Percentiles rank a stretch among this genome's conserved stretches.
Evolutionary conservation across 2,329 filamentous ascomycete species (phyloP).

Genomic region (Fusarium xylarioides): DNA sequence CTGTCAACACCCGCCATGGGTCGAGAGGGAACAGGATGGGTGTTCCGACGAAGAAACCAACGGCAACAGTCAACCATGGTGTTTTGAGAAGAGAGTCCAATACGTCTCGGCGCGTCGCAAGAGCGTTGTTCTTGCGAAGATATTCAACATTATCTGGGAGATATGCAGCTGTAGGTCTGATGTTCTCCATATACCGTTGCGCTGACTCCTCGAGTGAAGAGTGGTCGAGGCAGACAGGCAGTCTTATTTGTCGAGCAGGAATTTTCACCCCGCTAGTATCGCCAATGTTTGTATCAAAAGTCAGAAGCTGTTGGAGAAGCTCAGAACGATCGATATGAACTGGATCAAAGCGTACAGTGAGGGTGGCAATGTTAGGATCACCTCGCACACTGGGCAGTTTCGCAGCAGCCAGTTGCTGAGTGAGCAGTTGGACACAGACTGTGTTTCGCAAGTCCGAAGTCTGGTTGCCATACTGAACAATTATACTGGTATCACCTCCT

Average conservation of each 20-base stretch:
- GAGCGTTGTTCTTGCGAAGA: neutral
- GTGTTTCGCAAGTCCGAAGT: neutral
- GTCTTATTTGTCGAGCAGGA: neutral
- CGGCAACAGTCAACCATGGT: constrained; percentile 43
- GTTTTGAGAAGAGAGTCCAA: constrained; percentile 47
- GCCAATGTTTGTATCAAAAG: neutral
- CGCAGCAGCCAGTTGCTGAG: neutral
- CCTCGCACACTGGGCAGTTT: neutral
- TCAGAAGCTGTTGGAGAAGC: neutral
- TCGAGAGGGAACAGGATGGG: constrained; percentile 46
- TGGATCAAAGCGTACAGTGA: neutral
- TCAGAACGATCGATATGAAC: neutral
- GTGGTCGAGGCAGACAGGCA: neutral
- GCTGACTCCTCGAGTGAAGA: neutral
- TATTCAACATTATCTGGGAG: neutral
- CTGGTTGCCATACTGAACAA: neutral
- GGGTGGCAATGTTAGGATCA: neutral
- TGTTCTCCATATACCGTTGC: neutral
- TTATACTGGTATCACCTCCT: neutral
- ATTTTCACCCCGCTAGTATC: neutral
- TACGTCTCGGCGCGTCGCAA: constrained; percentile 42
- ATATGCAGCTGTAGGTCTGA: neutral
- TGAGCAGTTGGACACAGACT: neutral
- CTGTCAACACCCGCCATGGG: constrained; percentile 46
- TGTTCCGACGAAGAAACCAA: constrained; percentile 50